Evolutionary conservation across 225 moss, liverwort and hornwort genomes (phyloP).

Genomic region (Physcomitrellopsis africana): DNA sequence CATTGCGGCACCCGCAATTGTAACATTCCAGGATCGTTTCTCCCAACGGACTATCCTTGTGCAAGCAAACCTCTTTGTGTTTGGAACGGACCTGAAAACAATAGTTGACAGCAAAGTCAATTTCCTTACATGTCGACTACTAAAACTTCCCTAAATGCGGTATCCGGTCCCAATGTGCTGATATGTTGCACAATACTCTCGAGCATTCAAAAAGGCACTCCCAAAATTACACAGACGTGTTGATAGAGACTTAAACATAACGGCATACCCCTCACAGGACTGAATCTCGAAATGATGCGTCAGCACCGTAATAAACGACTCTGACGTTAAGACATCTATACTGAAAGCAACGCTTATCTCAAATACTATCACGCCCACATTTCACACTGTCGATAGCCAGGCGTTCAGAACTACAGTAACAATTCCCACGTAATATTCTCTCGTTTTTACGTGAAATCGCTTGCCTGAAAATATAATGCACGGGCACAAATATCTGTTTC

Average conservation of each 20-base stretch:
- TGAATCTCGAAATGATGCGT: too few species aligned
- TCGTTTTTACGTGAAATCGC: neutral
- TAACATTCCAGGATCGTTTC: constrained; percentile 95
- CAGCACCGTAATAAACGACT: too few species aligned
- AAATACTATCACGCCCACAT: neutral
- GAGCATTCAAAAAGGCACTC: too few species aligned
- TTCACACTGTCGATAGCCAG: neutral
- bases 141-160: too few species aligned
- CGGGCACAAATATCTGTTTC: neutral
- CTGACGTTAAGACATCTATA: too few species aligned
- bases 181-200: too few species aligned
- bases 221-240: too few species aligned
- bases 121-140: too few species aligned
- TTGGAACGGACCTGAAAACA: constrained; percentile 89
- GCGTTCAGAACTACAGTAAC: neutral
- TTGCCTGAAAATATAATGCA: constrained; percentile 4
- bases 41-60: constrained; percentile 68
- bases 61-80: constrained; percentile 91
- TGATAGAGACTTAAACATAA: too few species aligned
- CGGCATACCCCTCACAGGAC: too few species aligned
- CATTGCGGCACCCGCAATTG: constrained; percentile 70
- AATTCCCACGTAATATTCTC: neutral
- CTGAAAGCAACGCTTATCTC: neutral
- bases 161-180: too few species aligned
- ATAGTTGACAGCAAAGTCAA: too few species aligned